Percentiles rank a stretch among this genome's conserved stretches.
Conservation (phyloP, 176 grass and related monocot genomes). For the Oryza coarctata region DNA sequence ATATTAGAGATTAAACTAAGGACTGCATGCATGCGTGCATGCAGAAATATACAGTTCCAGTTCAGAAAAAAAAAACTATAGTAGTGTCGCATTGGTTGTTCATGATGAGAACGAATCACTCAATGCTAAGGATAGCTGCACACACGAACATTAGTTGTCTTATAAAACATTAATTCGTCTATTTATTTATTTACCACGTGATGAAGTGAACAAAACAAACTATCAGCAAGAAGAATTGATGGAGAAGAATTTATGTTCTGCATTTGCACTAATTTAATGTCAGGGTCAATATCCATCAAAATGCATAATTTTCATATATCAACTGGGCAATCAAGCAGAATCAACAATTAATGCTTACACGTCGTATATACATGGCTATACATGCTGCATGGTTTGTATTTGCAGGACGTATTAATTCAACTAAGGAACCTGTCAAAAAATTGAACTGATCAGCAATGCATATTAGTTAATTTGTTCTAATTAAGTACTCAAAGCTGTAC, state of each 20-base stretch:
- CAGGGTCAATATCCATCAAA: neutral
- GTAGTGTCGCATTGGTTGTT: neutral
- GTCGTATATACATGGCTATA: slow-evolving; percentile 12
- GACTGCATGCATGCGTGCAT: slow-evolving; percentile 27
- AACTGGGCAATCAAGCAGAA: slow-evolving; percentile 32
- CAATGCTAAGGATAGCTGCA: neutral
- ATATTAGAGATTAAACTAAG: slow-evolving; percentile 20
- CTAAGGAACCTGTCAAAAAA: neutral
- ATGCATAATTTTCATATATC: neutral
- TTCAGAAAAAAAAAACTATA: neutral
- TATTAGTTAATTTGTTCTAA: neutral
- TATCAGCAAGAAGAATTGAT: neutral
- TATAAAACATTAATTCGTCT: no score
- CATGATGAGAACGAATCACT: neutral
- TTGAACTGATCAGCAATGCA: neutral
- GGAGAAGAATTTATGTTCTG: neutral
- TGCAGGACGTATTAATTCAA: slow-evolving; percentile 8
- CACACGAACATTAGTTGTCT: neutral
- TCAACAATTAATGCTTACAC: slow-evolving; percentile 19
- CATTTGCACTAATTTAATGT: slow-evolving; percentile 28
- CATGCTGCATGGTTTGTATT: neutral
- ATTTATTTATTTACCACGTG: slow-evolving; percentile 20
- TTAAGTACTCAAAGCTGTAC: neutral
- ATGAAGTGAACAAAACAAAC: slow-evolving; percentile 33
- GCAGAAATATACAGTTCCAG: neutral